Evolutionary conservation across 1,139 yeast genomes (phyloP).

Genomic region (Suhomyces atakaporum): DNA sequence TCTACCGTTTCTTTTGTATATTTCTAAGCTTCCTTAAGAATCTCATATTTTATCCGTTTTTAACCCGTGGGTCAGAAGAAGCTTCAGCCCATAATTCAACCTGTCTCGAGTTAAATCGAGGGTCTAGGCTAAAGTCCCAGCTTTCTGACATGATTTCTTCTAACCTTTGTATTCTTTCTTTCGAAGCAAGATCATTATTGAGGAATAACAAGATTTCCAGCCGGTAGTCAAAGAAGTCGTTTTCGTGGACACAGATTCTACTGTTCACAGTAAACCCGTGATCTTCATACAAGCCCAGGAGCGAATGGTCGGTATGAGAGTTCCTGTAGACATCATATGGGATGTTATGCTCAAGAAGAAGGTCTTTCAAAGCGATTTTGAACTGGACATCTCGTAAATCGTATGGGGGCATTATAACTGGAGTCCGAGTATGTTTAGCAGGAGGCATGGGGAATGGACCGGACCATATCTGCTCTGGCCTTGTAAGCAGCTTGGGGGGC

Average conservation of each 20-base stretch:
- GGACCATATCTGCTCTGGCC: too few species aligned
- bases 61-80: too few species aligned
- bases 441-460: too few species aligned
- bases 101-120: neutral
- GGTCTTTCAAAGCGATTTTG: conserved; percentile 16
- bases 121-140: neutral
- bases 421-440: neutral
- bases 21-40: neutral
- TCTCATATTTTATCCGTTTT: too few species aligned
- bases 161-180: neutral
- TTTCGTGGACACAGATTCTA: conserved; percentile 16
- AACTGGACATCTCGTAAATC: conserved; percentile 13
- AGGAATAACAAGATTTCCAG: conserved; percentile 15
- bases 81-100: neutral
- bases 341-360: conserved; percentile 1
- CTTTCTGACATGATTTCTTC: neutral
- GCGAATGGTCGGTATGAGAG: conserved; percentile 1
- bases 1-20: neutral
- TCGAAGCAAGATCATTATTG: neutral
- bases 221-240: conserved; percentile 18
- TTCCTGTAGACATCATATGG: conserved; percentile 9
- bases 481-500: too few species aligned
- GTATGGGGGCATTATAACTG: neutral
- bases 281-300: neutral
- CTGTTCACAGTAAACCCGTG: conserved; percentile 3